Evolutionary conservation across 257 asterid genomes (phyloP).

Genomic region (Galeopsis tetrahit): DNA sequence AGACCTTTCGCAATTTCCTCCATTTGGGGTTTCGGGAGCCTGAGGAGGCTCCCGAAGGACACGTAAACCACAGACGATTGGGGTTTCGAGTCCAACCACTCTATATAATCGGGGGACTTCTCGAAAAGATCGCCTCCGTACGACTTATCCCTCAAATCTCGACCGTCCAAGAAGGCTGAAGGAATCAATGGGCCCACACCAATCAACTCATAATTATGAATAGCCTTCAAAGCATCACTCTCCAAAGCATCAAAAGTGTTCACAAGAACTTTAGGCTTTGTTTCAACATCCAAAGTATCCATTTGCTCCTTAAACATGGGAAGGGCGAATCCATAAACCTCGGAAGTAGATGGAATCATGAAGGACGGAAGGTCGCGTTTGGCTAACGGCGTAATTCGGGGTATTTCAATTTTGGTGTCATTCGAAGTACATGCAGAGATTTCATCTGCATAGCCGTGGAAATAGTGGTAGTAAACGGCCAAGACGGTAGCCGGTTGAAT

Average conservation of each 20-base stretch:
- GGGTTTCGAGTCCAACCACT: constrained; percentile 49
- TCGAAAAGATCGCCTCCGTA: constrained; percentile 47
- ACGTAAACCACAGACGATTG: constrained; percentile 57
- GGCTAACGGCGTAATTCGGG: constrained; percentile 50
- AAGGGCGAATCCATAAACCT: constrained; percentile 27
- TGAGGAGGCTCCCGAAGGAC: constrained; percentile 62
- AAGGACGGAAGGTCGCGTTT: constrained; percentile 62
- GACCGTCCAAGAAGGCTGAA: constrained; percentile 40
- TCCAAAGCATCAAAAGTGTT: constrained; percentile 59
- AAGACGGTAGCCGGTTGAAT: constrained; percentile 70
- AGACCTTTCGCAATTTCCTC: constrained; percentile 63
- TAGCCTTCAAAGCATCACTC: constrained; percentile 37
- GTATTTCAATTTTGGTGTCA: constrained; percentile 40
- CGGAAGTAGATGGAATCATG: constrained; percentile 38
- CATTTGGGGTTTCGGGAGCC: constrained; percentile 34
- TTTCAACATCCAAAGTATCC: constrained; percentile 38
- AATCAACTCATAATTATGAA: constrained; percentile 37
- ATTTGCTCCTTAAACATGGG: constrained; percentile 48
- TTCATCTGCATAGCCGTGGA: constrained; percentile 50
- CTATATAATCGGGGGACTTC: constrained; percentile 38
- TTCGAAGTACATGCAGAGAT: constrained; percentile 5
- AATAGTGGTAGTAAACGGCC: constrained; percentile 53
- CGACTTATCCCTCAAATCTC: constrained; percentile 33
- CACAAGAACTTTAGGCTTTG: constrained; percentile 48
- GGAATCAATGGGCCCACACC: constrained; percentile 66